These are phyloP conservation scores for Neostapfia colusana DNA, from an alignment of 176 grass and related monocot genomes.

Conservation along the genomic window DNA sequence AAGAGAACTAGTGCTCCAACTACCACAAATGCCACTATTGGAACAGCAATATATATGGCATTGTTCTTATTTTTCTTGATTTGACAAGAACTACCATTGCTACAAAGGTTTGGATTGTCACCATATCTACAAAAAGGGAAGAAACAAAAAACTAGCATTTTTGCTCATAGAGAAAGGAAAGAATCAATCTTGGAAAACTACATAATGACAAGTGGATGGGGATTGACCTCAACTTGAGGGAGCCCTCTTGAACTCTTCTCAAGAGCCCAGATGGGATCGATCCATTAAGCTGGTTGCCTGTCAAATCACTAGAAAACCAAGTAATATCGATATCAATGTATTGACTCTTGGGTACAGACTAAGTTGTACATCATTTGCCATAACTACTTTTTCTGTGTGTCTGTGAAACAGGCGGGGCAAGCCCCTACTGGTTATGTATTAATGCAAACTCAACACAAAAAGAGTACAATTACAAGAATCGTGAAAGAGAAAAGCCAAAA, in stretches of 20 bases:
- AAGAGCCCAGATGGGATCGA: conserved; percentile 50
- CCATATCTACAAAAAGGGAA: conserved; percentile 38
- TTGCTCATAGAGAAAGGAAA: not conserved
- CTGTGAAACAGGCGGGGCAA: too few relatives aligned
- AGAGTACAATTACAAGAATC: too few relatives aligned
- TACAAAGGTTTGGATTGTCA: conserved; percentile 53
- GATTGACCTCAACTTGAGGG: conserved; percentile 47
- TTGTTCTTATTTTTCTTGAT: conserved; percentile 37
- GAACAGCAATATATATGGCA: conserved; percentile 41
- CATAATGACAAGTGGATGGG: not conserved
- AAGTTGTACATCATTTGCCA: not conserved
- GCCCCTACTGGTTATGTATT: too few relatives aligned
- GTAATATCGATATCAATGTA: not conserved
- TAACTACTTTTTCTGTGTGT: too few relatives aligned
- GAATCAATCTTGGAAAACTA: not conserved
- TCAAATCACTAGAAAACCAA: conserved; percentile 62
- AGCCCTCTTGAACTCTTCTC: conserved; percentile 45
- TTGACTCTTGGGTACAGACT: not conserved
- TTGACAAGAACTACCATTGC: conserved; percentile 37
- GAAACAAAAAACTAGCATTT: not conserved
- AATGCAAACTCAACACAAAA: too few relatives aligned
- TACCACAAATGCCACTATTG: conserved; percentile 31
- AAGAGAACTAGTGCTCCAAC: conserved; percentile 27
- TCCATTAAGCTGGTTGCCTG: conserved; percentile 44
- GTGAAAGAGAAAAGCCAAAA: too few relatives aligned